Evolutionary conservation across 805 yeast genomes (phyloP).

Genomic region (Candida vaughaniae): DNA sequence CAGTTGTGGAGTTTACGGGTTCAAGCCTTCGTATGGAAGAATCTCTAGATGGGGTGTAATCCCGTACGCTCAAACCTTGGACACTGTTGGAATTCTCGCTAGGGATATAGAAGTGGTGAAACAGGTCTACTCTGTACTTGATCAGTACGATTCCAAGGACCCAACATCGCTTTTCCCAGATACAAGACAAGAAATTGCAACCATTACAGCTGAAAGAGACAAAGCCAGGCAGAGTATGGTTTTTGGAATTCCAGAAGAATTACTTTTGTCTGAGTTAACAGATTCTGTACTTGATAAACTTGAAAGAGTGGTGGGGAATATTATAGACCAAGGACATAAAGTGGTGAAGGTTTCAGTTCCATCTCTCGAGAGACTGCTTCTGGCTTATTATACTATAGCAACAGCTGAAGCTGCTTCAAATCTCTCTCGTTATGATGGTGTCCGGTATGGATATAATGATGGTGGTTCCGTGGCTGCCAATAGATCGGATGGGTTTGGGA

Average conservation of each 20-base stretch:
- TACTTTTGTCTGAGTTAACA: conserved; percentile 55
- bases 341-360: conserved; percentile 71
- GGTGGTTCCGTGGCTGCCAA: conserved; percentile 33
- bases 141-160: conserved; percentile 67
- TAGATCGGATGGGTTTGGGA: conserved; percentile 68
- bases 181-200: conserved; percentile 28
- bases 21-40: conserved; percentile 92
- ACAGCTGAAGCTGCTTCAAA: conserved; percentile 95
- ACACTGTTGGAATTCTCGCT: conserved; percentile 86
- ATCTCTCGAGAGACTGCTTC: conserved; percentile 60
- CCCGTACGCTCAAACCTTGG: conserved; percentile 91
- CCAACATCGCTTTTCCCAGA: conserved; percentile 61
- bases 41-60: conserved; percentile 90
- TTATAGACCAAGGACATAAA: conserved; percentile 50
- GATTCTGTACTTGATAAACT: conserved; percentile 47
- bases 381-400: conserved; percentile 83
- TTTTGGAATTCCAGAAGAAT: conserved; percentile 77
- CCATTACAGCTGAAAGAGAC: conserved; percentile 8
- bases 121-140: conserved; percentile 54
- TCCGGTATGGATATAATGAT: conserved; percentile 71
- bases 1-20: conserved; percentile 79
- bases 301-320: conserved; percentile 39
- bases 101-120: conserved; percentile 43
- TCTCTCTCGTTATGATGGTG: conserved; percentile 85
- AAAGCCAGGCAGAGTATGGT: conserved; percentile 19